Base-by-base conservation (phyloP, 768 basidiomycete genomes). In the Lactarius pseudohatsudake region DNA sequence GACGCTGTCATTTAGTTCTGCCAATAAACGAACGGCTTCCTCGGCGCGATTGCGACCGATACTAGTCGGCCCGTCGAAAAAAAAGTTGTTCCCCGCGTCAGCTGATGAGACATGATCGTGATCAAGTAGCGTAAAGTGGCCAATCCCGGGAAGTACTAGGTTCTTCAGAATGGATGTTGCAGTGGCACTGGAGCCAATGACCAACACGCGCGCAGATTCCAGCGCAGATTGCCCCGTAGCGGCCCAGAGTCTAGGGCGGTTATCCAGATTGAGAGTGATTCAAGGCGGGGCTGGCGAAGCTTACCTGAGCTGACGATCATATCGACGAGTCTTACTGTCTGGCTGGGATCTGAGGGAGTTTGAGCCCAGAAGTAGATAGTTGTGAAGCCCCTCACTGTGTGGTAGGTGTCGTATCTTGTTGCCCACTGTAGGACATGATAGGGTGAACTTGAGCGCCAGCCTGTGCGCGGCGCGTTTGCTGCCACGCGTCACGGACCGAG, bases 71-170 rank as follows among this genome's bases (percentile, higher is more conserved):
- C 87, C 90, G 47, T 90, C 85, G 30, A 99, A 81, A 79, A 98
- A 99, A 80, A 99, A 99, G 79, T 98, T 98, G 81, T 94, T 93
- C 0, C 95, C 95, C 0, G 94, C 87, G 72, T 98, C 96, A 64
- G 87, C 84, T 1, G 86, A 81, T 0, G 86, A 81, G 34, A 89
- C 88, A 45, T 75, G 62, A 2, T 77, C 74, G 28, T 84, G 77
- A 73, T 96, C 94, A 66, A 97, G 85, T 75, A 98, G 85, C 57
- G 96, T 96, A 75, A 97, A 98, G 74, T 91, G 86, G n/a, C 96
- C 94, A 70, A 98, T 87, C 9, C 96, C 96, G 2, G 97, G 97
- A 9, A 98, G 85, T 45, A 98, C 94, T 67, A 98, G 88, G 74
- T 98, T 98, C 83, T 99, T 98, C 64, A 99, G 83, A 70, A 92